These are phyloP conservation scores for Fusarium pseudonygamai DNA, from an alignment of 2,329 filamentous ascomycete species.

Conservation along the genomic window DNA sequence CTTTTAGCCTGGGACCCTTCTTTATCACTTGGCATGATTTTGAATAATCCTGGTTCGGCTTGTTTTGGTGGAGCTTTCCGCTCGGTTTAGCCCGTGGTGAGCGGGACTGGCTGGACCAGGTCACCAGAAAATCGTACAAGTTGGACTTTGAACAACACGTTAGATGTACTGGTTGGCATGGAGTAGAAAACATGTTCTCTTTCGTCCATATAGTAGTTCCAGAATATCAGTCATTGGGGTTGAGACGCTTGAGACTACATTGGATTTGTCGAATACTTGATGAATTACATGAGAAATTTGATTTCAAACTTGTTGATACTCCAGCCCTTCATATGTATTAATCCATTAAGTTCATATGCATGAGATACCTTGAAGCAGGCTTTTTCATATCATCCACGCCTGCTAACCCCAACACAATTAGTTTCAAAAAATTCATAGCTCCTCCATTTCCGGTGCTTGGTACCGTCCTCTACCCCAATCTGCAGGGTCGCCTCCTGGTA, in stretches of 20 bases:
- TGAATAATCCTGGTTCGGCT: conserved; percentile 12
- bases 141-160: not conserved
- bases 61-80: conserved; percentile 34
- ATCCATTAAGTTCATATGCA: not conserved
- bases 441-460: conserved; percentile 49
- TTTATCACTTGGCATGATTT: conserved; percentile 17
- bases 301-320: not conserved
- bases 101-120: conserved; percentile 30
- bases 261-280: not conserved
- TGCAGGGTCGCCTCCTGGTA: conserved; percentile 79
- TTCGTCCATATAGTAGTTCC: not conserved
- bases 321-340: not conserved
- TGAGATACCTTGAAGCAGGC: not conserved
- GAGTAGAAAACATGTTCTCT: not conserved
- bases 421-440: conserved; percentile 45
- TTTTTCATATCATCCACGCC: conserved; percentile 10
- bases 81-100: conserved; percentile 35
- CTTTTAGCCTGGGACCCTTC: conserved; percentile 1
- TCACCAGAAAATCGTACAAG: conserved; percentile 16
- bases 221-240: not conserved
- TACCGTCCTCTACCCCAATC: conserved; percentile 70
- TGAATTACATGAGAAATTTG: not conserved
- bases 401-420: not conserved
- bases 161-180: not conserved
- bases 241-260: not conserved